phyloP scores from a whole-genome alignment of 2,329 filamentous ascomycete genomes.

The Colletotrichum tanaceti region DNA sequence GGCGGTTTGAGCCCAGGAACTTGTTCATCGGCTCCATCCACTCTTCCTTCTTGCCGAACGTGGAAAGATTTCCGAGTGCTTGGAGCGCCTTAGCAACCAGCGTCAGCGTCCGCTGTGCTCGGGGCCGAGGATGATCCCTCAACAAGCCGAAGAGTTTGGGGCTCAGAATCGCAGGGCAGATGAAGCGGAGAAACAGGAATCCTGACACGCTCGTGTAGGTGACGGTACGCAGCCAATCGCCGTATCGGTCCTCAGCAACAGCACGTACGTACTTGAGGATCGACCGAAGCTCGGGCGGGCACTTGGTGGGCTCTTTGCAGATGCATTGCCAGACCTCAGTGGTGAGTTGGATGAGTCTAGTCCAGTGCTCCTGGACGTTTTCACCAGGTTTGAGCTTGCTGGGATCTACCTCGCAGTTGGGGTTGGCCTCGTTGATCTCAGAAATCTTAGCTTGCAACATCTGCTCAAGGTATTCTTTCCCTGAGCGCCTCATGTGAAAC shows the following conservation, averaged over 20 bases:
- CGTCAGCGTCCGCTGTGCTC: constrained; percentile 88
- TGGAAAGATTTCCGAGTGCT: constrained; percentile 89
- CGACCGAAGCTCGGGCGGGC: constrained; percentile 83
- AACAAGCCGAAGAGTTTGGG: constrained; percentile 92
- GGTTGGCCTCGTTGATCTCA: constrained; percentile 90
- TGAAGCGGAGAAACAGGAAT: constrained; percentile 93
- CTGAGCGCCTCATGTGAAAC: constrained; percentile 93
- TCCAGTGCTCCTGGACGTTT: constrained; percentile 87
- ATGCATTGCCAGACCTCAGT: constrained; percentile 90
- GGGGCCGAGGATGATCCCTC: constrained; percentile 82
- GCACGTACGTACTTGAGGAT: constrained; percentile 92
- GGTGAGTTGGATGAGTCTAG: constrained; percentile 78
- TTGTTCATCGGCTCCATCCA: constrained; percentile 99
- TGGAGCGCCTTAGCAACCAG: constrained; percentile 93
- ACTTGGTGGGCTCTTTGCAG: constrained; percentile 75
- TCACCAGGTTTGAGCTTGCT: constrained; percentile 75
- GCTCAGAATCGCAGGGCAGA: constrained; percentile 95
- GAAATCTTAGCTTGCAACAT: constrained; percentile 85
- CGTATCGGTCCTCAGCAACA: constrained; percentile 93
- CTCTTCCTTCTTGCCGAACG: constrained; percentile 93
- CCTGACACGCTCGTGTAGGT: constrained; percentile 95
- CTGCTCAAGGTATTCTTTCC: constrained; percentile 92
- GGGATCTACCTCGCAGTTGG: constrained; percentile 95
- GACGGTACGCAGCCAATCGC: constrained; percentile 89
- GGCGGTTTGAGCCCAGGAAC: constrained; percentile 80